A percentile compares a stretch with the other conserved stretches of the same genome.
phyloP scores from a whole-genome alignment of 202 grass and related monocot genomes.

The Hordeum pubiflorum region DNA sequence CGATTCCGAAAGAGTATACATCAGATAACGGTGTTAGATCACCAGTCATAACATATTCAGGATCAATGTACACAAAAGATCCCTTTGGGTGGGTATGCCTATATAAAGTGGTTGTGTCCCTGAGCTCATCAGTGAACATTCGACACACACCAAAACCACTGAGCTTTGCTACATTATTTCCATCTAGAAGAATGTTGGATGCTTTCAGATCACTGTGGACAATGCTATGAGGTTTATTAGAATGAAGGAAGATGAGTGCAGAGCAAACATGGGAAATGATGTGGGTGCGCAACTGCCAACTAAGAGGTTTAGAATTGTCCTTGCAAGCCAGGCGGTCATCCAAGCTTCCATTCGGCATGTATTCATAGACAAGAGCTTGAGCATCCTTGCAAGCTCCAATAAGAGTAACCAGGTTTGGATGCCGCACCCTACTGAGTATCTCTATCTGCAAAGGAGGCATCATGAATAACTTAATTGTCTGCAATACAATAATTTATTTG shows the following conservation, averaged over 20 bases:
- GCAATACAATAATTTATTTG: conserved; percentile 7
- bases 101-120: conserved; percentile 39
- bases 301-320: conserved; percentile 40
- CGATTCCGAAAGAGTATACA: conserved; percentile 55
- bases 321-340: conserved; percentile 46
- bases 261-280: conserved; percentile 49
- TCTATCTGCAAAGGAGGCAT: conserved; percentile 51
- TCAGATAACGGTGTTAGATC: conserved; percentile 54
- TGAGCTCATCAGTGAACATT: conserved; percentile 49
- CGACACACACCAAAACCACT: conserved; percentile 54
- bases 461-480: conserved; percentile 6
- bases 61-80: conserved; percentile 65
- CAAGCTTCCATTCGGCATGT: conserved; percentile 56
- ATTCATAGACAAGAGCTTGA: conserved; percentile 51
- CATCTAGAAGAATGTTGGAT: conserved; percentile 56
- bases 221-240: conserved; percentile 40
- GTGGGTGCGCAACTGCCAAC: conserved; percentile 35
- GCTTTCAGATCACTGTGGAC: conserved; percentile 58
- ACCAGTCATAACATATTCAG: conserved; percentile 55
- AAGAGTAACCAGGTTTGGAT: conserved; percentile 55
- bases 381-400: conserved; percentile 54
- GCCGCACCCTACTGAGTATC: conserved; percentile 45
- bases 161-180: conserved; percentile 47
- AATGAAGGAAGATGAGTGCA: conserved; percentile 50
- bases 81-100: conserved; percentile 51